Evolutionary conservation across 345 rosid species (phyloP), one percentile per base, ranked within the genome.

Genomic region (Brassica nigra): DNA sequence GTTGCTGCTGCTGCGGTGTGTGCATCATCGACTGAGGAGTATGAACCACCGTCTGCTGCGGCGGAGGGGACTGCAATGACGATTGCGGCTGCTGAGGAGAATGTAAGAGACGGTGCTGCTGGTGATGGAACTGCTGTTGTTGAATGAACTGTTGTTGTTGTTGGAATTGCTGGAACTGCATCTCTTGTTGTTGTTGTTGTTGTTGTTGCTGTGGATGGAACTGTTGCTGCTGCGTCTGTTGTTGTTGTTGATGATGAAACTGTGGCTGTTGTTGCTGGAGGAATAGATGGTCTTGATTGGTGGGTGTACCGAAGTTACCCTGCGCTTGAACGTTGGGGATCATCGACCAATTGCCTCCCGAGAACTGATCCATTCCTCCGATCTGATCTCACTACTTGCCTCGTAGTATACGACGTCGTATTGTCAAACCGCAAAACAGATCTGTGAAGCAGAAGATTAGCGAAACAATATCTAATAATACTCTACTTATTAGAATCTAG

Each of bases 211-310:
- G 73, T 62, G 71, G 86, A 16, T 83, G 88, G n/a, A 36, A 84
- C n/a, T 79, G 87, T n/a, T 64, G 66, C 67, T 62, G 66, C 18
- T 62, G 67, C 3, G 42, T n/a, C 37, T 70, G 81, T 42, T 83
- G 89, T 31, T 70, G 80, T 39, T 83, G 89, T 30, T 81, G 88
- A 37, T 71, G 77, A 3, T 74, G 70, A 34, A 72, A 84, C 39
- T 77, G 76, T 2, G 57, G 57, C 6, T 52, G 57, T 52, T 49
- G 54, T 30, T 68, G 65, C 20, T 66, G 84, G 85, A 62, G 83
- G 73, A 79, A 86, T 77, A 89, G 63, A 80, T 85, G 86, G 82
- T 86, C 92, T 75, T 89, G 92, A 87, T 80, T 87, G 12, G 90
- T 44, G 3, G 86, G 85, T 66, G 91, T 84, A 52, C 85, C 83